phyloP scores from a whole-genome alignment of 345 rosid species.

The Nasturtium officinale region DNA sequence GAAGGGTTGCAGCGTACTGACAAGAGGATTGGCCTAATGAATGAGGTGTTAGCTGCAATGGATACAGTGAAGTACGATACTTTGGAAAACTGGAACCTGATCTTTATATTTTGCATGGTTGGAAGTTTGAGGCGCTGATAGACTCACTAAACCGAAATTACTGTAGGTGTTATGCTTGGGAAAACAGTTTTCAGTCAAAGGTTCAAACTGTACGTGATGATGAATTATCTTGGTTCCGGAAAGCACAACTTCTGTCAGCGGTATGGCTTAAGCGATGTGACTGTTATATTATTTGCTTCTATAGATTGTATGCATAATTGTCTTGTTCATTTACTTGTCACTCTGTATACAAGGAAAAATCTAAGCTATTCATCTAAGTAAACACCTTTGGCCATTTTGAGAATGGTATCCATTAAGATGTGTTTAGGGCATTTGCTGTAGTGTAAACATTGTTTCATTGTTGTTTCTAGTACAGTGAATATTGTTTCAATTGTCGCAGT shows the following conservation, averaged over 20 bases:
- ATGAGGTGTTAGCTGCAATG: slow-evolving; percentile 98
- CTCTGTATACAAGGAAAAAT: slow-evolving; percentile 1
- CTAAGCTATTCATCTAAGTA: slow-evolving; percentile 2
- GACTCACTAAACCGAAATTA: slow-evolving; percentile 37
- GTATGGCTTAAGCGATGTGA: slow-evolving; percentile 48
- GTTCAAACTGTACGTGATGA: slow-evolving; percentile 81
- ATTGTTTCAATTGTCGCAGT: neutral
- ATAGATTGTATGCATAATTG: slow-evolving; percentile 11
- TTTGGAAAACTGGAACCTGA: slow-evolving; percentile 1
- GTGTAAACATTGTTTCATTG: slow-evolving; percentile 17
- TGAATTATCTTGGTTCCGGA: slow-evolving; percentile 95
- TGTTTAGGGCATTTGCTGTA: slow-evolving; percentile 4
- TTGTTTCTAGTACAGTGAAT: slow-evolving; percentile 23
- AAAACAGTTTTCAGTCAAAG: slow-evolving; percentile 86
- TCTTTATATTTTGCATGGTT: slow-evolving; percentile 5
- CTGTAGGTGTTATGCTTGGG: slow-evolving; percentile 98
- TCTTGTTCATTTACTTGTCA: slow-evolving; percentile 17
- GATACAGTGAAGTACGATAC: slow-evolving; percentile 89
- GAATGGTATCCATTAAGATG: slow-evolving; percentile 5
- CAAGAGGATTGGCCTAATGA: slow-evolving; percentile 97
- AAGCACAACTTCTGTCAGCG: slow-evolving; percentile 89
- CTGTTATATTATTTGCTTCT: slow-evolving; percentile 28
- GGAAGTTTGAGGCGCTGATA: slow-evolving; percentile 31
- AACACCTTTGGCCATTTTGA: neutral
- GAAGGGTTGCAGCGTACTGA: slow-evolving; percentile 98